phyloP scores from a whole-genome alignment of 495 filamentous ascomycete species.

The Cetradonia linearis region DNA sequence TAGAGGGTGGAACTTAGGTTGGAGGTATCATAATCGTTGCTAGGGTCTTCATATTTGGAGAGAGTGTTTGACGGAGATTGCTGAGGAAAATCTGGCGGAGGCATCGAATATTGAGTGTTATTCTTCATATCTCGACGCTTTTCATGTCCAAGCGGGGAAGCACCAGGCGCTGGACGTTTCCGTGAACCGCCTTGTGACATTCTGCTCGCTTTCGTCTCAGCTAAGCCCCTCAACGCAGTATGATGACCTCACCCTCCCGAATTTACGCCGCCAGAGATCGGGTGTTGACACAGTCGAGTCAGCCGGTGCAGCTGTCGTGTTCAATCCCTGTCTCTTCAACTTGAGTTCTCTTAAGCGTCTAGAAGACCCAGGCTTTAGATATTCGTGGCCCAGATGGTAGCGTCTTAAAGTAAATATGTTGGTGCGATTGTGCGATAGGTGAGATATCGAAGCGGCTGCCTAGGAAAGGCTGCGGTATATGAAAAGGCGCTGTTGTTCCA shows the following conservation, averaged over 20 bases:
- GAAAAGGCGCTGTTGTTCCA: not conserved
- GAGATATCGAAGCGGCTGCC: slow-evolving; percentile 3
- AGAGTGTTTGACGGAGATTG: not conserved
- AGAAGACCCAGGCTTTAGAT: too few relatives aligned
- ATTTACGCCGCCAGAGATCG: not conserved
- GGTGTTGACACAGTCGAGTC: not conserved
- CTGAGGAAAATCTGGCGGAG: slow-evolving; percentile 27
- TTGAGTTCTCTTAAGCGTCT: not conserved
- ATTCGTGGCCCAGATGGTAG: not conserved
- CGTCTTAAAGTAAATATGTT: not conserved
- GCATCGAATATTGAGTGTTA: slow-evolving; percentile 35
- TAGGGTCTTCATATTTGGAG: slow-evolving; percentile 16
- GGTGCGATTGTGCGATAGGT: not conserved
- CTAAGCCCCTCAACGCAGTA: not conserved
- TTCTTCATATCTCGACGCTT: slow-evolving; percentile 35
- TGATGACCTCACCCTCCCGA: not conserved
- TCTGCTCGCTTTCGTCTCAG: not conserved
- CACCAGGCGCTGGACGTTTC: slow-evolving; percentile 67
- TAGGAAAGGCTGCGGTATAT: slow-evolving; percentile 4
- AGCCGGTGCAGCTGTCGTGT: not conserved
- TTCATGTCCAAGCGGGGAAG: slow-evolving; percentile 40
- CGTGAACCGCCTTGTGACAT: slow-evolving; percentile 32
- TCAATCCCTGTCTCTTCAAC: not conserved
- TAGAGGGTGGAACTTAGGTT: slow-evolving; percentile 35
- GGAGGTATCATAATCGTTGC: slow-evolving; percentile 19